Percentiles rank a stretch among this genome's conserved stretches.
These are phyloP conservation scores for Miscanthus lutarioriparius DNA, from an alignment of 176 grass and related monocot genomes.

Conservation along the genomic window DNA sequence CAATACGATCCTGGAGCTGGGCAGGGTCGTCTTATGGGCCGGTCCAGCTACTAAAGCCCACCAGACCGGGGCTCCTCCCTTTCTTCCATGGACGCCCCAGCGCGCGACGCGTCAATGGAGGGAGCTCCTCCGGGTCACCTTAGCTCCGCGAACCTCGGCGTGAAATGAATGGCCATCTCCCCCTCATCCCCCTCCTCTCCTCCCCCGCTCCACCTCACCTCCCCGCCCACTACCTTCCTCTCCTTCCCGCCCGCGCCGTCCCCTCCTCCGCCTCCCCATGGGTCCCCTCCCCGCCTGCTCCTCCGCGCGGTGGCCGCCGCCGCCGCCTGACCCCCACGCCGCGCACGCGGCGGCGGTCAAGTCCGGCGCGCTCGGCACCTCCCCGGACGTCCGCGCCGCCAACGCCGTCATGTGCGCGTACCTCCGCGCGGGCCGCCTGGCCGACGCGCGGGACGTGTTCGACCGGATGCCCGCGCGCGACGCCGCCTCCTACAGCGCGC, in stretches of 20 bases:
- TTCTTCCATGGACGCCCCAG: background rate
- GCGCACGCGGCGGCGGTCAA: conserved; percentile 39
- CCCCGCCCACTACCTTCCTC: background rate
- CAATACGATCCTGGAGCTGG: background rate
- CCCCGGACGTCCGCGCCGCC: conserved; percentile 14
- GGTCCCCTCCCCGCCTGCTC: background rate
- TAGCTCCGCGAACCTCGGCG: background rate
- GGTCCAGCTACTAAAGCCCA: background rate
- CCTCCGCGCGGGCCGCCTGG: conserved; percentile 43
- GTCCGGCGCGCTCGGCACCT: conserved; percentile 17
- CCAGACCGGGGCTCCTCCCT: background rate
- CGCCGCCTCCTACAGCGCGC: conserved; percentile 53
- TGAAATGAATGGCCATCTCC: conserved; percentile 61
- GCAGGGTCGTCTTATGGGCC: background rate
- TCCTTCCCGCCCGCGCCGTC: background rate
- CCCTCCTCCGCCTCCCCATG: background rate
- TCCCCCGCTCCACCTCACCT: background rate
- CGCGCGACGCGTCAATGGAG: background rate
- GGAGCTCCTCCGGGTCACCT: background rate
- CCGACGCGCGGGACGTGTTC: conserved; percentile 43
- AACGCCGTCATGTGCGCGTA: conserved; percentile 61
- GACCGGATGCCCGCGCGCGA: conserved; percentile 40
- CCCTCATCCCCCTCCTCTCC: conserved; percentile 38
- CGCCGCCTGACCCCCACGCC: conserved; percentile 43
- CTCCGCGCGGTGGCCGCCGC: background rate